These are phyloP conservation scores for Gamsiella multidivaricata DNA, from an alignment of 192 early-diverging fungal species.

Conservation along the genomic window DNA sequence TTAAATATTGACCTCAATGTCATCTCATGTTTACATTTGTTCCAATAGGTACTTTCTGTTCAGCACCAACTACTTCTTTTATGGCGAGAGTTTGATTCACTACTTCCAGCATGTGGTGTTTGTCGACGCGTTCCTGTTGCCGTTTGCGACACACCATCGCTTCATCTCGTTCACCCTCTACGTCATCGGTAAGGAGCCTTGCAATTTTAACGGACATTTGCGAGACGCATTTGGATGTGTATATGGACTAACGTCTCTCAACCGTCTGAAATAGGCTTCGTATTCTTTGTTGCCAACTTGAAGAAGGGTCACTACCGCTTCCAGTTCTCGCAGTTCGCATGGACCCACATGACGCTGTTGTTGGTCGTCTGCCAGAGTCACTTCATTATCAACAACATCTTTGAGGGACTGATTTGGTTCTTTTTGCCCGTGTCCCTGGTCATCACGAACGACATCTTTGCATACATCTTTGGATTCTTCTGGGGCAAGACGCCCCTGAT, in stretches of 20 bases:
- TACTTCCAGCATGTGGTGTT: constrained; percentile 87
- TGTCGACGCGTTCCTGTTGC: constrained; percentile 85
- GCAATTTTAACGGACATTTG: neutral
- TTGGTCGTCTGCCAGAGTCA: constrained; percentile 94
- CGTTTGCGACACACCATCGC: constrained; percentile 91
- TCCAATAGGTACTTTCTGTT: constrained; percentile 82
- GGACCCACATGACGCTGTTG: constrained; percentile 97
- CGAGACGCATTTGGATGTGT: neutral
- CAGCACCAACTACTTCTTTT: constrained; percentile 92
- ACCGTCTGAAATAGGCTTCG: constrained; percentile 68
- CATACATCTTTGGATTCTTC: constrained; percentile 97
- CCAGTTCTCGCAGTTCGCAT: constrained; percentile 96
- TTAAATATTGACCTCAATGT: too few species aligned
- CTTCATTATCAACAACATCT: constrained; percentile 97
- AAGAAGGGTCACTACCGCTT: constrained; percentile 94
- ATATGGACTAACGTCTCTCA: neutral
- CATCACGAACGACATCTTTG: constrained; percentile 95
- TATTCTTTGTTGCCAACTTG: constrained; percentile 93
- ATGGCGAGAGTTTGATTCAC: constrained; percentile 93
- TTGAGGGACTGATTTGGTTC: constrained; percentile 98
- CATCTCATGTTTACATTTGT: neutral
- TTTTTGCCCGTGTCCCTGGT: constrained; percentile 89
- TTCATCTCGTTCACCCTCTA: constrained; percentile 96
- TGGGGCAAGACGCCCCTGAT: constrained; percentile 92
- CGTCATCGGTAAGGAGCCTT: constrained; percentile 69